These are phyloP conservation scores for Teratosphaeria gauchensis DNA, from an alignment of 2,329 filamentous ascomycete genomes.

Conservation along the genomic window DNA sequence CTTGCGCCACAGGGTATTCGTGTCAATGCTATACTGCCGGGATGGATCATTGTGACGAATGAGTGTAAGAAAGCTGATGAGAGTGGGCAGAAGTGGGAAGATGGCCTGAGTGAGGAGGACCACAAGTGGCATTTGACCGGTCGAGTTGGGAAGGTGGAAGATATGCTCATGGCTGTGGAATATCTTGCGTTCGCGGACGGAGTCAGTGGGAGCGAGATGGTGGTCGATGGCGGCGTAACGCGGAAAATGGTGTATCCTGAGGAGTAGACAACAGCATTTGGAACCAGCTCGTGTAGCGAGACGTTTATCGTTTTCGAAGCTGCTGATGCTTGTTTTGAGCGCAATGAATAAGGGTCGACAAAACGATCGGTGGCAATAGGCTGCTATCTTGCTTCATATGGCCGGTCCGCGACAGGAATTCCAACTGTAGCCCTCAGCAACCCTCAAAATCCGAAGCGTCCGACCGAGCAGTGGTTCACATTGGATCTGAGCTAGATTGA, in stretches of 20 bases:
- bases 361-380: no score
- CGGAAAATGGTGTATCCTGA: slow-evolving; percentile 38
- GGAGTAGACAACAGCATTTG: background rate
- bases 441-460: no score
- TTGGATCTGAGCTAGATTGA: no score
- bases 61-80: slow-evolving; percentile 35
- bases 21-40: slow-evolving; percentile 42
- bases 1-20: slow-evolving; percentile 35
- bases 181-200: slow-evolving; percentile 33
- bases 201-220: slow-evolving; percentile 37
- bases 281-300: no score
- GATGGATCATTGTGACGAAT: slow-evolving; percentile 43
- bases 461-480: no score
- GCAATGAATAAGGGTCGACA: no score
- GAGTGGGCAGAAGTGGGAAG: slow-evolving; percentile 34
- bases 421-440: no score
- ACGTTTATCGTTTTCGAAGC: no score
- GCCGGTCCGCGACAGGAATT: no score
- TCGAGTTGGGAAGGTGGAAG: slow-evolving; percentile 41
- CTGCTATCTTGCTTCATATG: no score
- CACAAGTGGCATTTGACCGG: slow-evolving; percentile 42
- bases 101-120: slow-evolving; percentile 37
- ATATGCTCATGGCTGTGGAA: slow-evolving; percentile 33
- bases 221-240: slow-evolving; percentile 38
- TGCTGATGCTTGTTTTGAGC: no score